A percentile compares a stretch with the other conserved stretches of the same genome.
Evolutionary conservation across 177 flowering plant genomes (phyloP).

Genomic region (Vitis hybrid): DNA sequence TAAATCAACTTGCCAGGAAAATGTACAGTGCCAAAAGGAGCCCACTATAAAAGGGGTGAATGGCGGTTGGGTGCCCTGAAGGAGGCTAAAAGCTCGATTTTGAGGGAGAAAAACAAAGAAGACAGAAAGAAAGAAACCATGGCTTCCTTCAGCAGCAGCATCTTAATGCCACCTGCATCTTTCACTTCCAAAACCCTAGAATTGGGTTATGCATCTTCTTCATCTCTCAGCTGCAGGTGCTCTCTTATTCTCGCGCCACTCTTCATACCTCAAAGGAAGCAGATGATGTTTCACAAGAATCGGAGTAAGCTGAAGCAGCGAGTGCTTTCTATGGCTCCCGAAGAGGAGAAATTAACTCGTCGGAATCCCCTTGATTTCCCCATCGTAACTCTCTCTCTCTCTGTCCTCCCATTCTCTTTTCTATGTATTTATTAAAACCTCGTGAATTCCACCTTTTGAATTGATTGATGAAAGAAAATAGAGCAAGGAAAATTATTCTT

Average conservation of each 20-base stretch:
- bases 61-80: no score
- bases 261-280: not conserved
- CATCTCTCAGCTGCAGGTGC: conserved; percentile 7
- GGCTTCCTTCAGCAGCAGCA: not conserved
- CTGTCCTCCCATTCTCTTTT: not conserved
- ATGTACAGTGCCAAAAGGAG: no score
- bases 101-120: no score
- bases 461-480: not conserved
- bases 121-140: not conserved
- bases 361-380: conserved; percentile 88
- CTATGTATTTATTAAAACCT: not conserved
- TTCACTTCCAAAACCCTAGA: conserved; percentile 11
- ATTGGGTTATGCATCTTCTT: not conserved
- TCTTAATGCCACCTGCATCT: not conserved
- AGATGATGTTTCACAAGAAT: not conserved
- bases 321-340: conserved; percentile 80
- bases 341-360: conserved; percentile 77
- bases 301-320: conserved; percentile 18
- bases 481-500: not conserved
- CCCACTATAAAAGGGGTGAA: no score
- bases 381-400: conserved; percentile 40
- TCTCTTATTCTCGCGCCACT: not conserved
- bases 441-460: not conserved
- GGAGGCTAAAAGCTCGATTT: no score
- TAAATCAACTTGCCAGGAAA: no score